These are phyloP conservation scores for Wickerhamomyces chaumierensis DNA, from an alignment of 805 yeast genomes.

Conservation along the genomic window DNA sequence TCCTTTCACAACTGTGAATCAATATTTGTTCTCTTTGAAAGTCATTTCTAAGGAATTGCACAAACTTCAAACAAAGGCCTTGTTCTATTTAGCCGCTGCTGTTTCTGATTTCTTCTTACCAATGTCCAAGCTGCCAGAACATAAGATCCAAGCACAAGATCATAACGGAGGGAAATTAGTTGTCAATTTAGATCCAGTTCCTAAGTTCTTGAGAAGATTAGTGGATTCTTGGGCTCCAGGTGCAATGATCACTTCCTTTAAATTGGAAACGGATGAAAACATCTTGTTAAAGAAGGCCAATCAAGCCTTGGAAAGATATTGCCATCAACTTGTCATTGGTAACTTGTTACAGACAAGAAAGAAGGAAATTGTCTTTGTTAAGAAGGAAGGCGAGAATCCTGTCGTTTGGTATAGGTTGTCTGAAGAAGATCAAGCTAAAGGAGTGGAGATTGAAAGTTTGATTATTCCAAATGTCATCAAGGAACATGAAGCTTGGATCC, in stretches of 20 bases:
- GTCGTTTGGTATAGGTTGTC: constrained; percentile 40
- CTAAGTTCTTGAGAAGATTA: constrained; percentile 78
- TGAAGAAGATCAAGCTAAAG: constrained; percentile 26
- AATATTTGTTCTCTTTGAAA: constrained; percentile 77
- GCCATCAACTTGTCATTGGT: constrained; percentile 91
- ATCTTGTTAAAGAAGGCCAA: constrained; percentile 67
- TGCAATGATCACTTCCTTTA: constrained; percentile 90
- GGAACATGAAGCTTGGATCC: constrained; percentile 56
- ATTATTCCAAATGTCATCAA: constrained; percentile 70
- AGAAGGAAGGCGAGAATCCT: constrained; percentile 26
- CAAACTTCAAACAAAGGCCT: constrained; percentile 40
- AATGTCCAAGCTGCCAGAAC: constrained; percentile 74
- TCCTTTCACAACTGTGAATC: constrained; percentile 93
- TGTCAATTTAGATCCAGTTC: constrained; percentile 89
- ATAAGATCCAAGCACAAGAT: constrained; percentile 82
- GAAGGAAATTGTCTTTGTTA: constrained; percentile 77
- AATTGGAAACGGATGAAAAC: constrained; percentile 75
- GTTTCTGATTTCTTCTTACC: constrained; percentile 96
- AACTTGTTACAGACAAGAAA: constrained; percentile 84
- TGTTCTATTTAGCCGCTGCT: constrained; percentile 92
- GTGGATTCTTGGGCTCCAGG: constrained; percentile 93
- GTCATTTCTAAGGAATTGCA: constrained; percentile 51
- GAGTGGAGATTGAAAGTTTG: constrained; percentile 61
- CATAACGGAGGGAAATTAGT: constrained; percentile 58
- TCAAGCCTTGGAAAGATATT: constrained; percentile 73